Conservation (phyloP, 164 flowering plant genomes). For the Brasenia schreberi region DNA sequence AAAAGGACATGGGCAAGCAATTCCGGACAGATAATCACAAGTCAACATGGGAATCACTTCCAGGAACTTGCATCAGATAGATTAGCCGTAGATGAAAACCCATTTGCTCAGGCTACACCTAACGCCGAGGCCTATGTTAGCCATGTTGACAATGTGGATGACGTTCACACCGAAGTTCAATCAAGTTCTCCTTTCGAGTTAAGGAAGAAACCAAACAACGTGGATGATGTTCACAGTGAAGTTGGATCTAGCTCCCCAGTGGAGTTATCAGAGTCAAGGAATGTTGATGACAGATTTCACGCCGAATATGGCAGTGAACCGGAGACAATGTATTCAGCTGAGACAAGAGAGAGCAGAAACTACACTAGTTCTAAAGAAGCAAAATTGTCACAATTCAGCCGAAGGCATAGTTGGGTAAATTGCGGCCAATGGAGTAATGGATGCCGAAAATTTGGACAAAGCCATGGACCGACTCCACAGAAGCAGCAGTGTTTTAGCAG, state of each 20-base stretch:
- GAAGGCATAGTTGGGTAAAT: conserved; percentile 90
- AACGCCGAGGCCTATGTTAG: not conserved
- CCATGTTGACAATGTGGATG: not conserved
- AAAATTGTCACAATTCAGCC: conserved; percentile 52
- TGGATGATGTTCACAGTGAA: not conserved
- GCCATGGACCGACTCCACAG: conserved; percentile 16
- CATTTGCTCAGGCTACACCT: not conserved
- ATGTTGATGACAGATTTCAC: not conserved
- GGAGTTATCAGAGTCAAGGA: not conserved
- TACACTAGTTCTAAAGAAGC: conserved; percentile 39
- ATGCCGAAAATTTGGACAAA: conserved; percentile 17
- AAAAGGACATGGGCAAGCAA: not conserved
- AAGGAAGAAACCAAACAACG: not conserved
- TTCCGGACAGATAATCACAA: not conserved
- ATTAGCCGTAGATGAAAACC: not conserved
- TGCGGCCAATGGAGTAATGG: conserved; percentile 61
- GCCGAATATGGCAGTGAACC: conserved; percentile 56
- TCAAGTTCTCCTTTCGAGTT: not conserved
- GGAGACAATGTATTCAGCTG: conserved; percentile 96
- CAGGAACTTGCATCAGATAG: not conserved
- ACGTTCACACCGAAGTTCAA: not conserved
- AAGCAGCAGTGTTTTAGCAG: conserved; percentile 49
- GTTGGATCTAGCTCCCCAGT: not conserved
- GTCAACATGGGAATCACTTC: not conserved
- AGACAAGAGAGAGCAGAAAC: conserved; percentile 92